Base-by-base conservation (phyloP, 805 yeast species). In the Sugiyamaella mastotermitis region DNA sequence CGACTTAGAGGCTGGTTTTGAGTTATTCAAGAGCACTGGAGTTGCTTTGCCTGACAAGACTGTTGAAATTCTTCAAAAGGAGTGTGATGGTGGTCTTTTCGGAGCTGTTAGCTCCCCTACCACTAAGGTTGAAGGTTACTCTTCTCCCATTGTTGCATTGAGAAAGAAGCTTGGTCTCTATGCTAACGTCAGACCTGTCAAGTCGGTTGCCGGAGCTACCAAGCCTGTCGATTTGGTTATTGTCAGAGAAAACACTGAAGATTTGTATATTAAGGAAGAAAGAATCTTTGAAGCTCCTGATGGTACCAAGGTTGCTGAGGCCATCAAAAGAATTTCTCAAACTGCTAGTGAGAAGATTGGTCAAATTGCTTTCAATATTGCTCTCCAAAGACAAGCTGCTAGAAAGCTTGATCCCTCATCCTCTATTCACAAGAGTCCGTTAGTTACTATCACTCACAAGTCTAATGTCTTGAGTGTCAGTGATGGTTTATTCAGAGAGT, bases 221-320 rank as follows among this genome's bases (percentile, higher is more conserved):
- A 78, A 86, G 64, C 88, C 94, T 25, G 95, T 88, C 35, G 98
- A 92, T 62, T 80, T 92, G 86, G 95, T 92, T 21, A 92, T 92
- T 62, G 98, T 92, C 26, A 83, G 98, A 62, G 98, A 92, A 68
- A 92, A 92, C 73, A 92, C 98, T 45, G 98, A 92, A 69, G 98
- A 92, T 65, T 72, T 90, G 53, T 92, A 92, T 68, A 82, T 92
- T 64, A 92, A 92, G 69, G 94, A 88, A 61, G 98, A 92, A 68
- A 77, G 68, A 53, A 62, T 84, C 32, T 84, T 72, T 60, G 78
- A 72, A 50, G 77, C 72, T 50, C 73, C 72, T 41, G 94, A 88
- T 49, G 96, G 97, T 47, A 78, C 83, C 53, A 78, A 76, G 64
- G 84, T 88, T 27, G 96, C 97, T 34, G 98, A 92, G 68, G 98